These are phyloP conservation scores for Boletus subluridellus DNA, from an alignment of 1,284 basidiomycete species.

Conservation along the genomic window DNA sequence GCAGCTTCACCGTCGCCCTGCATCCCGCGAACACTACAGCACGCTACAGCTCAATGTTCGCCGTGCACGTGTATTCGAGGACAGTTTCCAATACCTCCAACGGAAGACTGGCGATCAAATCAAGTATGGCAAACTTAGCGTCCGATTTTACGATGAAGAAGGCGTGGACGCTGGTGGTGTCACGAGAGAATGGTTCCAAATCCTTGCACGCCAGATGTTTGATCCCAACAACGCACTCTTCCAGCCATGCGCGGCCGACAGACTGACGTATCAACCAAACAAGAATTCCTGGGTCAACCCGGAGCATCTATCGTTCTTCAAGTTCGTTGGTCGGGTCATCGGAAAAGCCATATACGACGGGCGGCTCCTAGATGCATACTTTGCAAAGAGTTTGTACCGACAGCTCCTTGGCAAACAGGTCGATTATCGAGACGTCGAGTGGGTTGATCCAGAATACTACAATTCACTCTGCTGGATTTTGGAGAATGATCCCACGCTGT, in stretches of 20 bases:
- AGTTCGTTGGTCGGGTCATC: slow-evolving; percentile 96
- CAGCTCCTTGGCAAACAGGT: slow-evolving; percentile 90
- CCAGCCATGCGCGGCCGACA: slow-evolving; percentile 94
- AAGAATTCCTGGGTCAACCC: slow-evolving; percentile 93
- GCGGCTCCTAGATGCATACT: slow-evolving; percentile 95
- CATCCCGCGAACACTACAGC: slow-evolving; percentile 75
- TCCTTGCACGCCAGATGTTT: slow-evolving; percentile 97
- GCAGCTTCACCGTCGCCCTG: slow-evolving; percentile 86
- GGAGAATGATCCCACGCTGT: slow-evolving; percentile 81
- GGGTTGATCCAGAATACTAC: slow-evolving; percentile 96
- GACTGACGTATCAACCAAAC: slow-evolving; percentile 94
- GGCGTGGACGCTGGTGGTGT: slow-evolving; percentile 98
- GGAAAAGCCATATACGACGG: slow-evolving; percentile 96
- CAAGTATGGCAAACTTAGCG: slow-evolving; percentile 96
- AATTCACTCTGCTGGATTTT: slow-evolving; percentile 90
- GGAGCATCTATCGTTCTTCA: slow-evolving; percentile 97
- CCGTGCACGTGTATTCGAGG: slow-evolving; percentile 92
- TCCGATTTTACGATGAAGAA: slow-evolving; percentile 96
- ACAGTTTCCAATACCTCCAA: slow-evolving; percentile 91
- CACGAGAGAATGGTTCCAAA: slow-evolving; percentile 98
- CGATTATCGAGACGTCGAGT: slow-evolving; percentile 92
- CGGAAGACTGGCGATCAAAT: slow-evolving; percentile 93
- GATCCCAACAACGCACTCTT: slow-evolving; percentile 99
- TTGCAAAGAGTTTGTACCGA: slow-evolving; percentile 91
- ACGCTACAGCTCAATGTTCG: slow-evolving; percentile 92